Conservation (phyloP, 345 rosid genomes). For the Heritiera littoralis region DNA sequence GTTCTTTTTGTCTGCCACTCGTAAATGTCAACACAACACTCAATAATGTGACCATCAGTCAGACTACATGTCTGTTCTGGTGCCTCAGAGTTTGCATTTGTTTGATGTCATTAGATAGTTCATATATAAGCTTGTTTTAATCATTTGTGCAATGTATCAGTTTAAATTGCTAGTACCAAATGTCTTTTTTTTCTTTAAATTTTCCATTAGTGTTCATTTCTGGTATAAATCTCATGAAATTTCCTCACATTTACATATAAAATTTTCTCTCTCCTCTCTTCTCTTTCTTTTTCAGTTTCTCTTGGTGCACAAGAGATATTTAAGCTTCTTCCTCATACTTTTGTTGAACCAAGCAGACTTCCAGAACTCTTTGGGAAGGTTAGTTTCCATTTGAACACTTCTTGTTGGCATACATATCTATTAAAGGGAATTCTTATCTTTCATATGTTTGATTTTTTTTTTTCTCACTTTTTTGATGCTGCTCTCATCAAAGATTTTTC, state of each 20-base stretch:
- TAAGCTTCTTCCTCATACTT: slow-evolving; percentile 91
- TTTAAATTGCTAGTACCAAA: neutral
- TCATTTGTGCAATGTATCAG: neutral
- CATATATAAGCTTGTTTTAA: neutral
- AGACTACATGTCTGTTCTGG: neutral
- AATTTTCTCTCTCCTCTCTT: neutral
- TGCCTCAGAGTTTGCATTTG: slow-evolving; percentile 3
- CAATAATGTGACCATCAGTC: neutral
- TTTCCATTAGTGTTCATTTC: neutral
- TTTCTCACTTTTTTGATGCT: neutral
- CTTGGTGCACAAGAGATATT: slow-evolving; percentile 90
- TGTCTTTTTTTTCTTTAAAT: neutral
- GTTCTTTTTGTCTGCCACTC: neutral
- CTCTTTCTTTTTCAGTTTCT: slow-evolving; percentile 48
- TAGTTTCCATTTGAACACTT: slow-evolving; percentile 15
- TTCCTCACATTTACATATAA: neutral
- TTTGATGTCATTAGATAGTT: neutral
- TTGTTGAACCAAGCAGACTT: slow-evolving; percentile 74
- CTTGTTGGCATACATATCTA: neutral
- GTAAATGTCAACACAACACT: slow-evolving; percentile 1
- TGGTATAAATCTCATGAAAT: neutral
- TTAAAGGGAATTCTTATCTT: neutral
- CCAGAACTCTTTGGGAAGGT: slow-evolving; percentile 70
- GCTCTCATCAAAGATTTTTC: slow-evolving; percentile 12
- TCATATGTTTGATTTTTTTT: neutral